A percentile compares a stretch with the other conserved stretches of the same genome.
Evolutionary conservation across 805 yeast genomes (phyloP).

Genomic region (Hyphopichia homilentoma): DNA sequence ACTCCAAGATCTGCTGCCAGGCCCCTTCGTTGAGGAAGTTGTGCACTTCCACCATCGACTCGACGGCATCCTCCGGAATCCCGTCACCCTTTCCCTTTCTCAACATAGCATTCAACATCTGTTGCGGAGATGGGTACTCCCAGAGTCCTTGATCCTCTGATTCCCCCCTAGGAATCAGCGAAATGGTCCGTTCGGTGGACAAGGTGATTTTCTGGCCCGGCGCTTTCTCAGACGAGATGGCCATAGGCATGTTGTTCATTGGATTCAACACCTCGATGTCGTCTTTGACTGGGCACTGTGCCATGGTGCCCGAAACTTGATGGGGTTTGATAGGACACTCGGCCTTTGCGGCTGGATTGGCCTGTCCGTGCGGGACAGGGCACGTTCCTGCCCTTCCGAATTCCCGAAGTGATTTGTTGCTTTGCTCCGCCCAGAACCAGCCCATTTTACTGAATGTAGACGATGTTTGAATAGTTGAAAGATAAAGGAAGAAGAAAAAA

Average conservation of each 20-base stretch:
- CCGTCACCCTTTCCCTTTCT: conserved; percentile 88
- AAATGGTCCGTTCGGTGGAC: conserved; percentile 79
- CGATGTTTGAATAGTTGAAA: too few species aligned
- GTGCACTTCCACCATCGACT: conserved; percentile 94
- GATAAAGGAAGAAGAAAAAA: too few species aligned
- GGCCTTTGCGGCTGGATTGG: conserved; percentile 5
- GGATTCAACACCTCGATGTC: conserved; percentile 56
- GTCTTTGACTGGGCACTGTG: conserved; percentile 38
- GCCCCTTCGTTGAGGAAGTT: conserved; percentile 96
- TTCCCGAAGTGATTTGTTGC: conserved; percentile 1
- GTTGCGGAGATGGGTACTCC: conserved; percentile 99
- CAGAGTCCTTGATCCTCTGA: conserved; percentile 67
- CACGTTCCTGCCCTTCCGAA: conserved; percentile 14
- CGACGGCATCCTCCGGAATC: conserved; percentile 93
- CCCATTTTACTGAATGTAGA: too few species aligned
- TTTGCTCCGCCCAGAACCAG: conserved; percentile 77
- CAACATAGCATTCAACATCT: conserved; percentile 97
- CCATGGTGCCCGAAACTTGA: conserved; percentile 15
- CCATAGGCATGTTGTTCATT: conserved; percentile 82
- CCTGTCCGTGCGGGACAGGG: conserved; percentile 36
- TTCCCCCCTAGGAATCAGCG: conserved; percentile 84
- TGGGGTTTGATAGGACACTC: conserved; percentile 30
- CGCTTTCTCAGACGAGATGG: conserved; percentile 58
- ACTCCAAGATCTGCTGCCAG: conserved; percentile 87
- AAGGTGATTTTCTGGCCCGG: conserved; percentile 78